Evolutionary conservation across 768 basidiomycete genomes (phyloP).

Genomic region (Lactarius psammicola): DNA sequence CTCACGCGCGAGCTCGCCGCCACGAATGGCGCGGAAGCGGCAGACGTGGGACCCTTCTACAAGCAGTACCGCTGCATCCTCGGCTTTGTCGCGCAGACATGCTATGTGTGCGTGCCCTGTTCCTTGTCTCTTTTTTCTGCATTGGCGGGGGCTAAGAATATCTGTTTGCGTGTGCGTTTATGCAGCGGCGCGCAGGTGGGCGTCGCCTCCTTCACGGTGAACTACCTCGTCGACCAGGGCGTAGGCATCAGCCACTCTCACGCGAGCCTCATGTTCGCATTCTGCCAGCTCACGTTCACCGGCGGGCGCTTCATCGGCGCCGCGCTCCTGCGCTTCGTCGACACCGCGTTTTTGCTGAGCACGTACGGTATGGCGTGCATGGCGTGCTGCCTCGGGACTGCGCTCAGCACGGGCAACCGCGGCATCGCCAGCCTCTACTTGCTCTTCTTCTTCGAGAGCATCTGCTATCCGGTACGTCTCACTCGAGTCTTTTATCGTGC

Average conservation of each 20-base stretch:
- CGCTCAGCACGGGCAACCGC: slow-evolving; percentile 49
- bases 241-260: slow-evolving; percentile 49
- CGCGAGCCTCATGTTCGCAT: slow-evolving; percentile 66
- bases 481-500: neutral
- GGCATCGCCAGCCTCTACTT: slow-evolving; percentile 61
- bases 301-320: slow-evolving; percentile 64
- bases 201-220: slow-evolving; percentile 66
- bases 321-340: slow-evolving; percentile 56
- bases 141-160: slow-evolving; percentile 6
- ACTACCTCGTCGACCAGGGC: slow-evolving; percentile 64
- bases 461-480: slow-evolving; percentile 58
- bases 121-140: neutral
- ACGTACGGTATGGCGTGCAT: slow-evolving; percentile 53
- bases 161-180: neutral
- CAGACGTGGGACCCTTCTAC: slow-evolving; percentile 56
- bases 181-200: slow-evolving; percentile 62
- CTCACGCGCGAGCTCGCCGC: slow-evolving; percentile 48
- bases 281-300: slow-evolving; percentile 69
- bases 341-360: slow-evolving; percentile 61
- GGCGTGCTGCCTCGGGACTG: slow-evolving; percentile 50
- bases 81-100: slow-evolving; percentile 71
- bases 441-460: slow-evolving; percentile 75
- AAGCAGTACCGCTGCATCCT: slow-evolving; percentile 70
- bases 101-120: slow-evolving; percentile 50
- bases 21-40: slow-evolving; percentile 38